Evolutionary conservation across 306 rosid genomes (phyloP), one percentile per base, ranked within the genome.

Genomic region (Lithocarpus polystachyus): DNA sequence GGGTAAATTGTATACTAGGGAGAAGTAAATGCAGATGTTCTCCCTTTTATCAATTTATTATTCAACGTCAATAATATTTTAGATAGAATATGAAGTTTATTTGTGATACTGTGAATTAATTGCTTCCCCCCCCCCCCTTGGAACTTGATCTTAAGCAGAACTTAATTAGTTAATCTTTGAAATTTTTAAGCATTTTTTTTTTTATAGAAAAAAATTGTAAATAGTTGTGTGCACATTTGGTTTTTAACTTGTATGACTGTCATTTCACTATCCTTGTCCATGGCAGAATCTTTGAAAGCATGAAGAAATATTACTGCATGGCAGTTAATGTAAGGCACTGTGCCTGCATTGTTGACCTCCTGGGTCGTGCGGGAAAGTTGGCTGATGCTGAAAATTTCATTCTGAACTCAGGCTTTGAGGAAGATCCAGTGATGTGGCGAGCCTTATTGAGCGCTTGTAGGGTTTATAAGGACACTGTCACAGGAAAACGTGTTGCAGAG

Each of bases 361-460:
- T 88, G 26, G 93, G 93, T 6, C 85, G 90, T 70, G 87, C 86
- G 55, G 91, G 89, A 68, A 86, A 78, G 79, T 77, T 88, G 72
- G 82, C 48, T 15, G 89, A 88, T 71, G 93, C 91, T 29, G 82
- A 82, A 37, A 82, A 55, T 9, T 84, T 85, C 53, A 86, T 90
- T 79, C 28, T 76, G 35, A 56, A 68, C 51, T 88, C 86, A 13
- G 85, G 83, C 76, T 88, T 90, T 24, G 65, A 75, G 75, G 68
- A 84, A 20, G 85, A 90, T 73, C 90, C 93, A 1, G 90, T 86
- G 79, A 37, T 86, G 79, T 86, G 93, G 91, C 83, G 88, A 55
- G 86, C 91, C 74, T 78, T 90, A 75, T 72, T 88, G 37, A 83
- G 90, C 74, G 90, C 93, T 68, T 88, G 93, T 59, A 76, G 84